These are phyloP conservation scores for Peniophora sp. DNA, from an alignment of 1,284 basidiomycete genomes.

Conservation along the genomic window DNA sequence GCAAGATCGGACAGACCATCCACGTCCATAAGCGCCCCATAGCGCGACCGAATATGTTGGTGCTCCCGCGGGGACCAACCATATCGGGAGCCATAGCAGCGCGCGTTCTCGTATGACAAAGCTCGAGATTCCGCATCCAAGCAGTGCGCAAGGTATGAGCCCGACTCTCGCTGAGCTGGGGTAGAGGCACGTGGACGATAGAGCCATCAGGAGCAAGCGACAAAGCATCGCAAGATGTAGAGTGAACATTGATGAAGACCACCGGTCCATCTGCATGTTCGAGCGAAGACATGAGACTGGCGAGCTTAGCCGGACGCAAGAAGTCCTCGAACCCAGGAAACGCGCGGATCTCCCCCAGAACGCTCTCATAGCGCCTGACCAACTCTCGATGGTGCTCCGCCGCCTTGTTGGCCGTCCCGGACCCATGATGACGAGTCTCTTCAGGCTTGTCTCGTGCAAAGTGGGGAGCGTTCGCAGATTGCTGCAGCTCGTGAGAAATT, in stretches of 20 bases:
- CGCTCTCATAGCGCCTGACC: background rate
- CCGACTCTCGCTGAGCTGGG: background rate
- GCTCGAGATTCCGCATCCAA: too few species aligned
- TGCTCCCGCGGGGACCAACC: too few species aligned
- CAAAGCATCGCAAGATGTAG: background rate
- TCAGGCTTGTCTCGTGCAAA: background rate
- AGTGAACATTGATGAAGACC: constrained; percentile 2
- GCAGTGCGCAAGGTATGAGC: background rate
- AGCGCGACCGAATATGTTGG: too few species aligned
- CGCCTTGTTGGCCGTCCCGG: background rate
- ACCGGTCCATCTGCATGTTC: background rate
- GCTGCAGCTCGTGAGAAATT: background rate
- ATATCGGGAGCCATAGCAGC: too few species aligned
- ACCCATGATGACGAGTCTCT: background rate
- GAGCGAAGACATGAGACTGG: too few species aligned
- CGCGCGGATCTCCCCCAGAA: background rate
- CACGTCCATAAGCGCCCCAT: too few species aligned
- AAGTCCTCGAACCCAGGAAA: constrained; percentile 9
- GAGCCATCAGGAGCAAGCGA: background rate
- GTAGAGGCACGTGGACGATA: background rate
- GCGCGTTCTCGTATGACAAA: too few species aligned
- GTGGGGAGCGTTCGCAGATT: background rate
- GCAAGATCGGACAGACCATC: too few species aligned
- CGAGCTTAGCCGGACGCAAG: background rate
- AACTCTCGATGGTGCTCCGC: background rate